Conservation (phyloP, 495 filamentous ascomycete species). For the Talaromyces stipitatus region DNA sequence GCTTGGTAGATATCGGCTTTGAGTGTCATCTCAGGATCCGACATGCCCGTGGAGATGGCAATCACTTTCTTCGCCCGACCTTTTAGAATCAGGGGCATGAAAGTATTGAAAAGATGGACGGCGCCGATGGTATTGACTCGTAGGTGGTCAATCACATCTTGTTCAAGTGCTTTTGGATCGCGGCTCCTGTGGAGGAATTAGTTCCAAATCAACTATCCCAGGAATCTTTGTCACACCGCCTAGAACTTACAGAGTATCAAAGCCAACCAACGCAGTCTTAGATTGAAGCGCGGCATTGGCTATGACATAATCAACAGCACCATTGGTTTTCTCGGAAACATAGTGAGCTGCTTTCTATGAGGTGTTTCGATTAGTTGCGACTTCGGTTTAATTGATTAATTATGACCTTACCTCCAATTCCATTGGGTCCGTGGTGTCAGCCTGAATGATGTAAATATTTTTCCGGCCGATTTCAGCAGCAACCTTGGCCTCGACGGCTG, state of each 20-base stretch:
- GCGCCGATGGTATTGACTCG: constrained; percentile 28
- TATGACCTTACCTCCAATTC: constrained; percentile 32
- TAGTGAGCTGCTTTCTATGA: constrained; percentile 18
- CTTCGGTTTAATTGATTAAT: neutral
- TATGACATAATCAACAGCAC: constrained; percentile 29
- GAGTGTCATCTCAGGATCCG: constrained; percentile 15
- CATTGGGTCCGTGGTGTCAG: constrained; percentile 26
- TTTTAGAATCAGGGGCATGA: constrained; percentile 32
- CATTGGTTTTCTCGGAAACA: constrained; percentile 22
- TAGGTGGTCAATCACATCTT: constrained; percentile 13
- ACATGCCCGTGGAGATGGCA: constrained; percentile 29
- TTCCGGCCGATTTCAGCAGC: constrained; percentile 18
- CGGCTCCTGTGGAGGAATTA: constrained; percentile 10
- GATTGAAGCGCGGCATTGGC: constrained; percentile 41
- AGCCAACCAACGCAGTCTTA: constrained; percentile 43
- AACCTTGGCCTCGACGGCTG: constrained; percentile 11
- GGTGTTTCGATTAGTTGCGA: neutral
- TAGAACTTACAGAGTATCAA: constrained; percentile 6
- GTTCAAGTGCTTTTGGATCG: constrained; percentile 15
- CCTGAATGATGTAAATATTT: constrained; percentile 33
- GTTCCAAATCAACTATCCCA: neutral
- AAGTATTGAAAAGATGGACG: constrained; percentile 36
- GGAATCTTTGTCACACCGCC: neutral
- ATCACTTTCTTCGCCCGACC: constrained; percentile 42
- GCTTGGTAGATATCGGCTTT: constrained; percentile 16